These are phyloP conservation scores for Tilletia caries DNA, from an alignment of 1,284 basidiomycete species.

Conservation along the genomic window DNA sequence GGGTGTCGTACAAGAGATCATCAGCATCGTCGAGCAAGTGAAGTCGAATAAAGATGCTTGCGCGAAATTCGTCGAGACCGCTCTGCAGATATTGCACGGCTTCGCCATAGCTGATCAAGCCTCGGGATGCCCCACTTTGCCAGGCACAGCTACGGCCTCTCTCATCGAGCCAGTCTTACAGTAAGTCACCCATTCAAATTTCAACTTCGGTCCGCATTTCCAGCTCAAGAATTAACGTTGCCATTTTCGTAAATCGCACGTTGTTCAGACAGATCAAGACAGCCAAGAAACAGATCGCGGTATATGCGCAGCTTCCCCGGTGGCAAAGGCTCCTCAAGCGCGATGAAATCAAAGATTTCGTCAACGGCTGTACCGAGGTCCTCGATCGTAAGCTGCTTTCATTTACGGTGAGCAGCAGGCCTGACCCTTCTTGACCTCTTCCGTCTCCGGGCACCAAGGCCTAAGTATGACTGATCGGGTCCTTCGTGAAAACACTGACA, in stretches of 20 bases:
- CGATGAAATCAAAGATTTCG: neutral
- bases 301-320: neutral
- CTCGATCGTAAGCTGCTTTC: neutral
- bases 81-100: neutral
- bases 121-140: neutral
- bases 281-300: neutral
- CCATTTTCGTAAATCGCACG: neutral
- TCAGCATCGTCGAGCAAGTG: neutral
- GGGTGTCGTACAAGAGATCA: neutral
- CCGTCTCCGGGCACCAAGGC: no score
- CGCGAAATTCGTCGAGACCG: neutral
- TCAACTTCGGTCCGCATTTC: no score
- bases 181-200: neutral
- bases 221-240: neutral
- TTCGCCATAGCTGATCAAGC: neutral
- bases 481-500: no score
- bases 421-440: no score
- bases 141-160: neutral
- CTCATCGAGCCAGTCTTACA: neutral
- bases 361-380: neutral
- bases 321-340: neutral
- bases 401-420: neutral
- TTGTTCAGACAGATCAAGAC: neutral
- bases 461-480: no score
- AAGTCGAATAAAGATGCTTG: neutral